Evolutionary conservation across 2,329 filamentous ascomycete genomes (phyloP), one percentile per base, ranked within the genome.

Genomic region (Achaetomium macrosporum): DNA sequence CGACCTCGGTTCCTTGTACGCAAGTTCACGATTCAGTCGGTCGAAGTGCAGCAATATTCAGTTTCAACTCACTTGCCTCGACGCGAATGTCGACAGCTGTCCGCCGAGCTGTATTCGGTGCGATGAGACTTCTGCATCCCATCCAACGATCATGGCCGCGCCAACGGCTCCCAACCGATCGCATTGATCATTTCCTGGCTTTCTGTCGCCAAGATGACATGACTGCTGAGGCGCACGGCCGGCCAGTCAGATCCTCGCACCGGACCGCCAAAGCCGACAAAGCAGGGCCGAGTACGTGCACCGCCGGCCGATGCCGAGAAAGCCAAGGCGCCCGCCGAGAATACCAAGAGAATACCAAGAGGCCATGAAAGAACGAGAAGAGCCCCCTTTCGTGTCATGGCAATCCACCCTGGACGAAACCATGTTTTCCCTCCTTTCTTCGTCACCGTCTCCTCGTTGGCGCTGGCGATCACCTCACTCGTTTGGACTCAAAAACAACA

Each of bases 271-370:
- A 50, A 31, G 25, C 41, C 44, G 16, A 29, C 37, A 4, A 25
- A 25, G 25, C 25, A 25, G 25, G 4, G 46, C 41, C 43, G 16
- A 45, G 47, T 9, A 25, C n/a, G 4, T 51, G 52, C 52, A 51
- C 50, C 36, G 53, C 55, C 51, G 47, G 16, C 36, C 47, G 33
- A 33, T 45, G 57, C 57, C 52, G 36, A 53, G 49, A 51, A 46
- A 48, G 50, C 57, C 54, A 61, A 60, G n/a, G 57, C 48, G 53
- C 31, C 52, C 49, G 46, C 51, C 53, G 50, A 55, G 57, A 57
- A 35, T 25, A 25, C 25, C 25, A 25, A 25, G 25, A 25, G 35
- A 53, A 55, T 59, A 55, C 55, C 57, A 59, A 60, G 57, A 47
- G 16, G 12, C 47, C 46, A 45, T 25, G 25, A 25, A 25, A 55